phyloP scores from a whole-genome alignment of 2,329 filamentous ascomycete species.

The Diplodia sapinea region DNA sequence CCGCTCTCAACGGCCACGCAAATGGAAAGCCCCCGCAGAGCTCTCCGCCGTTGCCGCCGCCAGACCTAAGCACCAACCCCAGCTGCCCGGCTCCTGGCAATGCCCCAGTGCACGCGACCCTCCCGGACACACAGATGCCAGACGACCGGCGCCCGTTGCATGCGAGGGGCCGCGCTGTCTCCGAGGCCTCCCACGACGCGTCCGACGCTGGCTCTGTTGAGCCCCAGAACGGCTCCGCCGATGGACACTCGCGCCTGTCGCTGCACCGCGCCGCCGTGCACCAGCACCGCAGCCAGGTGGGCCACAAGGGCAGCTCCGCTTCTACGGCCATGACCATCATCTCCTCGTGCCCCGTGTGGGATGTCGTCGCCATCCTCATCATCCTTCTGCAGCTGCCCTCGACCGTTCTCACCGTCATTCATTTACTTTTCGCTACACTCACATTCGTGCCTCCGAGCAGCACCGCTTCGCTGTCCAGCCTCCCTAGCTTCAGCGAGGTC shows the following conservation, averaged over 20 bases:
- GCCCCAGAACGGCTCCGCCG: slow-evolving; percentile 41
- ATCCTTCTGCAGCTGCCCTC: slow-evolving; percentile 92
- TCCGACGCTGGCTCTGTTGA: slow-evolving; percentile 50
- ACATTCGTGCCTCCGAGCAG: slow-evolving; percentile 84
- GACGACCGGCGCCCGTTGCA: slow-evolving; percentile 30
- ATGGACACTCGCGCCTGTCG: slow-evolving; percentile 44
- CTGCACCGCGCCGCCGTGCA: slow-evolving; percentile 58
- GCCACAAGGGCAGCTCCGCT: slow-evolving; percentile 68
- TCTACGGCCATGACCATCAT: slow-evolving; percentile 85
- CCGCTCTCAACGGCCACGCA: slow-evolving; percentile 51
- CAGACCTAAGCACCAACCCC: slow-evolving; percentile 47
- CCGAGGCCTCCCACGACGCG: slow-evolving; percentile 53
- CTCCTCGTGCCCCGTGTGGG: slow-evolving; percentile 85
- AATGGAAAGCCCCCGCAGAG: slow-evolving; percentile 49
- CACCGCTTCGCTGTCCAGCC: slow-evolving; percentile 73
- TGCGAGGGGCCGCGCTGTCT: slow-evolving; percentile 49
- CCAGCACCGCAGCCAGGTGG: slow-evolving; percentile 43
- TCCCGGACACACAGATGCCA: slow-evolving; percentile 31
- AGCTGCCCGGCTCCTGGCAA: slow-evolving; percentile 42
- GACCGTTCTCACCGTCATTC: slow-evolving; percentile 84
- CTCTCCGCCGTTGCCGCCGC: slow-evolving; percentile 48
- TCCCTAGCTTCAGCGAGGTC: slow-evolving; percentile 85
- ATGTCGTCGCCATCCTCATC: slow-evolving; percentile 96
- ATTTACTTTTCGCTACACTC: slow-evolving; percentile 88
- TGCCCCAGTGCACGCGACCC: slow-evolving; percentile 35